Evolutionary conservation across 441 rosid genomes (phyloP).

Genomic region (Populus hybrid): DNA sequence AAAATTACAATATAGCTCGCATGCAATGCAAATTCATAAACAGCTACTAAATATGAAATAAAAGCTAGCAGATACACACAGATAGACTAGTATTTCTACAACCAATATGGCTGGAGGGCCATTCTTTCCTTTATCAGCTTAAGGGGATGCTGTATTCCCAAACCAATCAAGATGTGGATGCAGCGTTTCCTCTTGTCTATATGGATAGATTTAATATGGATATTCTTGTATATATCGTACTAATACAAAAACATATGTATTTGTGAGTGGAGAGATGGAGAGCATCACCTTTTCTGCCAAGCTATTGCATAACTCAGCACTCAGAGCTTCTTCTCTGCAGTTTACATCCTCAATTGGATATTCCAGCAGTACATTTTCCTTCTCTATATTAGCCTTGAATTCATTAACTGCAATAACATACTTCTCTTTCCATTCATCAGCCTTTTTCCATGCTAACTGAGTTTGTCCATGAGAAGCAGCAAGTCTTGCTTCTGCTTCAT

Average conservation of each 20-base stretch:
- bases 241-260: background rate
- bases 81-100: background rate
- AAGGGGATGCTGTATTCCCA: background rate
- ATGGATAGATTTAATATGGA: background rate
- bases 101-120: background rate
- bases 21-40: background rate
- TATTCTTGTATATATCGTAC: background rate
- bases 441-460: conserved; percentile 82
- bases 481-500: conserved; percentile 94
- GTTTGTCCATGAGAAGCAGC: conserved; percentile 94
- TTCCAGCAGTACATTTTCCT: conserved; percentile 27
- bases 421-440: conserved; percentile 92
- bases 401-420: conserved; percentile 85
- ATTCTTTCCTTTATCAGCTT: background rate
- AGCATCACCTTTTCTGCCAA: background rate
- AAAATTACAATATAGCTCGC: background rate
- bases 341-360: background rate
- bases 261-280: background rate
- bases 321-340: background rate
- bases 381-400: conserved; percentile 84
- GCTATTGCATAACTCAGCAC: background rate
- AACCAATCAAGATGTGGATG: background rate
- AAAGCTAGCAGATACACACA: background rate
- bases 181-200: background rate
- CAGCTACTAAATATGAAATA: background rate